Base-by-base conservation (phyloP, 2,329 filamentous ascomycete species). In the Sporothrix mexicana region DNA sequence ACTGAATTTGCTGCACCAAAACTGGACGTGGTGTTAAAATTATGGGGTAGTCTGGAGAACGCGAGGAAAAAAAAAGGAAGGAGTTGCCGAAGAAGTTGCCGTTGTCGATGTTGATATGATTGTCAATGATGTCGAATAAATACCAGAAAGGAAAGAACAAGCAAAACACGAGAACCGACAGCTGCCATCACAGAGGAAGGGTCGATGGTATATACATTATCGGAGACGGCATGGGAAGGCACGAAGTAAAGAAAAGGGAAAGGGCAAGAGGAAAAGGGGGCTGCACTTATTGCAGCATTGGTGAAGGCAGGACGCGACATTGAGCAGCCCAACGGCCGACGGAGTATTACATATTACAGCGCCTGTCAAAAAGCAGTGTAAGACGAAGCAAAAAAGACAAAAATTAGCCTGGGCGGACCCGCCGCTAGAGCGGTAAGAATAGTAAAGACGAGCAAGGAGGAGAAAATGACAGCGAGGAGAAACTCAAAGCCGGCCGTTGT, bases 271-370 rank as follows among this genome's bases (percentile, higher is more conserved):
- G 36, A 20, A 47, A 47, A 23, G 41, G 10, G 43, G 59, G 59
- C 59, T 64, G 59, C 59, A 64, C 59, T 43, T 64, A 64, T 64
- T 64, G 59, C 30, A n/a, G 49, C 15, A 62, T 61, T 61, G 57
- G 15, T 20, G 36, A 43, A 43, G 36, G 9, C 1, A 5, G 3
- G 20, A 30, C 36, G 36, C 59, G 36, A 62, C 36, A 41, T 20
- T 30, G 59, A 62, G 30, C 43, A 15, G 30, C 57, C 57, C 57
- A 41, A 41, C 59, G 59, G 59, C 13, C 30, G 3, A 45, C n/a
- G 59, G 51, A 55, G 51, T 55, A 23, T 43, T 20, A n/a, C n/a
- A n/a, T 25, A 47, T 66, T 66, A 66, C 41, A 25, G 41, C 62
- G 51, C 51, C 20, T 55, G 51, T 55, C 51, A 25, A 7, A 36